phyloP scores from a whole-genome alignment of 2,329 filamentous ascomycete genomes.

The Apiospora malaysiana region DNA sequence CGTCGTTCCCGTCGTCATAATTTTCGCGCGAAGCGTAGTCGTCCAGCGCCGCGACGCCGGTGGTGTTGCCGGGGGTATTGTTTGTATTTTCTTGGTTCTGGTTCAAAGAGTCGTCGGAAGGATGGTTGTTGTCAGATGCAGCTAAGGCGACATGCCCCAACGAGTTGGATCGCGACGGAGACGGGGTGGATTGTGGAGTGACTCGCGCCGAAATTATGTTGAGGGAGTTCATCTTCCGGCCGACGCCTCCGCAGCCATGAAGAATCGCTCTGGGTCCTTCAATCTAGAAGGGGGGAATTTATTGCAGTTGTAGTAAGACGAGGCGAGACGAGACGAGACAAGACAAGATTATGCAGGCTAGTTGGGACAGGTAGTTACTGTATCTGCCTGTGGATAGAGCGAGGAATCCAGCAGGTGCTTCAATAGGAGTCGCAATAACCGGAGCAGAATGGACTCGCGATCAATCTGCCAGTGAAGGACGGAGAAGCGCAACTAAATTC shows the following conservation, averaged over 20 bases:
- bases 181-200: conserved; percentile 63
- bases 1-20: conserved; percentile 43
- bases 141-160: conserved; percentile 58
- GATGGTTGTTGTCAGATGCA: conserved; percentile 45
- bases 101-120: conserved; percentile 35
- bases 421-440: conserved; percentile 12
- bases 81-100: conserved; percentile 41
- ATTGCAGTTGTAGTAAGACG: conserved; percentile 4
- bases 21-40: conserved; percentile 42
- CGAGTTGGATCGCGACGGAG: conserved; percentile 66
- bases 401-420: neutral
- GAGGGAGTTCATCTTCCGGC: conserved; percentile 89
- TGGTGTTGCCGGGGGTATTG: conserved; percentile 31
- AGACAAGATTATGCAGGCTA: neutral
- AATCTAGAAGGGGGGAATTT: neutral
- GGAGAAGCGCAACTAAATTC: conserved; percentile 5
- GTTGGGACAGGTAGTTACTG: neutral
- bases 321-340: neutral
- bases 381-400: conserved; percentile 6
- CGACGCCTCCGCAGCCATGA: conserved; percentile 36
- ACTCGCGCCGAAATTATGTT: conserved; percentile 91
- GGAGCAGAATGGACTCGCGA: conserved; percentile 3
- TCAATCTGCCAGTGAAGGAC: conserved; percentile 11
- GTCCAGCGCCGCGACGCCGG: conserved; percentile 38
- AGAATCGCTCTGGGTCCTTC: conserved; percentile 18